Base-by-base conservation (phyloP, 352 stramenopile genomes). In the Globisporangium paddicum region DNA sequence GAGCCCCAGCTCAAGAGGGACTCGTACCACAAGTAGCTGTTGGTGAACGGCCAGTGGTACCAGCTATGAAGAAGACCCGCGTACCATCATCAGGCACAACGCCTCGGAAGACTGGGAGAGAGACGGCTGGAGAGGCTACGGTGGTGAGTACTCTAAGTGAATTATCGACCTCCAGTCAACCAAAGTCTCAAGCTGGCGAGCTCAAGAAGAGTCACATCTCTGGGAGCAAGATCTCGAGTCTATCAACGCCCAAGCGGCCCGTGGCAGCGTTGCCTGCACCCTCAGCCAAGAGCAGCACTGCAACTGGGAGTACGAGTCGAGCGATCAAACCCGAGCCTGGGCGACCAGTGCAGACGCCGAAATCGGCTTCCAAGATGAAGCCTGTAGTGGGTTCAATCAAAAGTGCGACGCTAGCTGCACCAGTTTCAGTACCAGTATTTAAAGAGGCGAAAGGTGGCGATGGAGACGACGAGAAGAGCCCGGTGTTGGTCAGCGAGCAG, bases 341-440 rank as follows among this genome's bases (percentile, higher is more conserved):
- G 18, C 32, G 47, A 44, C 35, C 32, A n/a, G 21, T n/a, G 14
- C 19, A 32, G 25, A 26, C 45, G 10, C 44, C 42, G 14, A 61
- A 66, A 34, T 34, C 51, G n/a, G 23, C 60, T 3, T 56, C 35
- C 10, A 66, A 66, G 40, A 38, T 34, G 0, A 58, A 50, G 18
- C 1, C 30, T 40, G 18, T 13, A 41, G 18, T 25, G 21, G 30
- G 38, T 26, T 16, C 55, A 46, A 55, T 16, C 34, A 55, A 61
- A 18, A 14, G 14, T 25, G 44, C 19, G 21, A 38, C 26, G 9
- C n/a, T 32, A 30, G 23, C 52, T 46, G 9, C 30, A 10, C 37
- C 35, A 19, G n/a, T 30, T n/a, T 5, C 35, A n/a, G 35, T 13
- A 11, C 14, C 14, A 6, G 26, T 23, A 25, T 13, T 35, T 7